Evolutionary conservation across 371 early-diverging fungal species (phyloP).

Genomic region (Haplosporangium sp.): DNA sequence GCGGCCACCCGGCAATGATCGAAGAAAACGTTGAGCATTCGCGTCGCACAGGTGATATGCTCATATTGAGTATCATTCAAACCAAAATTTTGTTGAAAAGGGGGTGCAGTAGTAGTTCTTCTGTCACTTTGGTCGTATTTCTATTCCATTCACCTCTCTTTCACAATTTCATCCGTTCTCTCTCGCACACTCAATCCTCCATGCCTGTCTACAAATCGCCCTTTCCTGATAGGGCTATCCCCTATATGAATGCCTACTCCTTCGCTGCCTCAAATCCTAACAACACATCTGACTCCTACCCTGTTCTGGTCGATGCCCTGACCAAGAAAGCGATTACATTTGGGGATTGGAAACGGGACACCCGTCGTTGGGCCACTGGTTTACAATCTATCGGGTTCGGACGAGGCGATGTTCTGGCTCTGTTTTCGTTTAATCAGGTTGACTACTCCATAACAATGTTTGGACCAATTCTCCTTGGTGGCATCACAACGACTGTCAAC

Average conservation of each 20-base stretch:
- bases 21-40: too few relatives aligned
- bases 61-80: too few relatives aligned
- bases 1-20: too few relatives aligned
- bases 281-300: slow-evolving; percentile 49
- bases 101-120: too few relatives aligned
- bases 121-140: too few relatives aligned
- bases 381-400: slow-evolving; percentile 67
- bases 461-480: slow-evolving; percentile 67
- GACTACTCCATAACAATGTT: slow-evolving; percentile 62
- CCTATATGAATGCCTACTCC: slow-evolving; percentile 19
- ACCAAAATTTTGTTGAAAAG: too few relatives aligned
- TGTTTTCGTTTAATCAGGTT: slow-evolving; percentile 77
- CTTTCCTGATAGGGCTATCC: slow-evolving; percentile 18
- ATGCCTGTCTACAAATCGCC: slow-evolving; percentile 28
- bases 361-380: slow-evolving; percentile 72
- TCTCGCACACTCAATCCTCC: too few relatives aligned
- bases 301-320: slow-evolving; percentile 62
- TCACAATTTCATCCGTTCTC: too few relatives aligned
- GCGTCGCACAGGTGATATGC: too few relatives aligned
- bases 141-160: not conserved
- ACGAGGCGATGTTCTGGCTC: slow-evolving; percentile 73
- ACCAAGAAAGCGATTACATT: slow-evolving; percentile 64
- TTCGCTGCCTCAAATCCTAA: slow-evolving; percentile 30
- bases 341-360: slow-evolving; percentile 61
- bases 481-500: slow-evolving; percentile 75